These are phyloP conservation scores for Saururus chinensis DNA, from an alignment of 164 flowering plant species.

Conservation along the genomic window DNA sequence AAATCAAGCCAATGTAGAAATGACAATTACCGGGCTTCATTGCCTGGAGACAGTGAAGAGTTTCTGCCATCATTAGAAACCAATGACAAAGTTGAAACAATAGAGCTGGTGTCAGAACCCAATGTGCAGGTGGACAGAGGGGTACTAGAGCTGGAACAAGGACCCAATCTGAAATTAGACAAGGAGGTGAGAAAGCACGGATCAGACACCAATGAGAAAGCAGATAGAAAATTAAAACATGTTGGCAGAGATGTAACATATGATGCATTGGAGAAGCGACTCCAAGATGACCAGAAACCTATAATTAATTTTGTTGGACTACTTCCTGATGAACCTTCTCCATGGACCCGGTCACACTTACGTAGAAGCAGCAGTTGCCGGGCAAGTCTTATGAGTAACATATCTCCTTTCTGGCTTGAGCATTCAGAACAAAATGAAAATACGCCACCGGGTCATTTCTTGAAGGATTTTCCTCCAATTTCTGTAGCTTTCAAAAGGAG, in stretches of 20 bases:
- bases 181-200: slow-evolving; percentile 13
- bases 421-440: slow-evolving; percentile 17
- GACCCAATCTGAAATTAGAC: slow-evolving; percentile 10
- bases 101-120: slow-evolving; percentile 14
- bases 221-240: slow-evolving; percentile 10
- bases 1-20: slow-evolving; percentile 16
- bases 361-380: slow-evolving; percentile 55
- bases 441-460: slow-evolving; percentile 32
- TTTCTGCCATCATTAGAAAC: slow-evolving; percentile 8
- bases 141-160: slow-evolving; percentile 11
- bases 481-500: slow-evolving; percentile 16
- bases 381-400: slow-evolving; percentile 22
- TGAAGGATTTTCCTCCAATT: slow-evolving; percentile 31
- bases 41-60: slow-evolving; percentile 20
- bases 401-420: slow-evolving; percentile 17
- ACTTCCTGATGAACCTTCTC: slow-evolving; percentile 27
- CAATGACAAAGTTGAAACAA: slow-evolving; percentile 12
- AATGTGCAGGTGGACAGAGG: slow-evolving; percentile 12
- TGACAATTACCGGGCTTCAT: slow-evolving; percentile 5
- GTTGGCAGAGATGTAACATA: slow-evolving; percentile 7
- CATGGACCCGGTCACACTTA: slow-evolving; percentile 18
- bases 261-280: slow-evolving; percentile 25
- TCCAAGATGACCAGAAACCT: slow-evolving; percentile 29
- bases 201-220: slow-evolving; percentile 11
- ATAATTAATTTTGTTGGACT: slow-evolving; percentile 21